A percentile compares a stretch with the other conserved stretches of the same genome.
phyloP scores from a whole-genome alignment of 2,329 filamentous ascomycete species.

The Echinosphaeria canescens region DNA sequence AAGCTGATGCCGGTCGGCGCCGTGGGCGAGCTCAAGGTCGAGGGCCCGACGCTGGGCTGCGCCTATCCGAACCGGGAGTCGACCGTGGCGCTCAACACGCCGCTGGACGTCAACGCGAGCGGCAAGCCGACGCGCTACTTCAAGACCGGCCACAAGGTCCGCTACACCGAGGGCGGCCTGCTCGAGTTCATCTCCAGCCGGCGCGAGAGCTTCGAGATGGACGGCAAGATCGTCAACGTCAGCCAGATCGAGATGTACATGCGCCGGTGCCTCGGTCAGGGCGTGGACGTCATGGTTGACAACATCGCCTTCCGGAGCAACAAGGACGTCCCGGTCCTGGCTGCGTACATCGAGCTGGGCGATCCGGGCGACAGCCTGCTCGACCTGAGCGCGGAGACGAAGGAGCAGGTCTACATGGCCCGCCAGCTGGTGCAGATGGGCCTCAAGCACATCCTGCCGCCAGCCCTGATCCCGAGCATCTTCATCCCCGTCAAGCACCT shows the following conservation, averaged over 20 bases:
- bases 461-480: constrained; percentile 20
- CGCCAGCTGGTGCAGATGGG: constrained; percentile 20
- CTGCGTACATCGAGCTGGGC: constrained; percentile 26
- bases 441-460: constrained; percentile 15
- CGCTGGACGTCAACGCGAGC: constrained; percentile 5
- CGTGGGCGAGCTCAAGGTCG: constrained; percentile 35
- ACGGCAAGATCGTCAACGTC: constrained; percentile 16
- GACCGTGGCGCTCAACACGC: constrained; percentile 5
- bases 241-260: constrained; percentile 23
- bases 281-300: constrained; percentile 25
- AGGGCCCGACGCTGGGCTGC: constrained; percentile 27
- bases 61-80: constrained; percentile 11
- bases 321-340: constrained; percentile 14
- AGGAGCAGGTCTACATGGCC: constrained; percentile 18
- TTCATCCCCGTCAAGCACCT: constrained; percentile 25
- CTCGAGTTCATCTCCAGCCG: constrained; percentile 23
- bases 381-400: constrained; percentile 15
- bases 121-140: constrained; percentile 15
- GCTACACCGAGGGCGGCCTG: constrained; percentile 22
- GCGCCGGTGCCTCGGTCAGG: constrained; percentile 20
- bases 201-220: constrained; percentile 16
- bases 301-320: constrained; percentile 20
- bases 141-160: constrained; percentile 26
- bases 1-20: constrained; percentile 29
- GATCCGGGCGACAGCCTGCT: constrained; percentile 15